Percentiles rank a stretch among this genome's conserved stretches.
Evolutionary conservation across 2,329 filamentous ascomycete species (phyloP).

Genomic region (Paradendryphiella salina): DNA sequence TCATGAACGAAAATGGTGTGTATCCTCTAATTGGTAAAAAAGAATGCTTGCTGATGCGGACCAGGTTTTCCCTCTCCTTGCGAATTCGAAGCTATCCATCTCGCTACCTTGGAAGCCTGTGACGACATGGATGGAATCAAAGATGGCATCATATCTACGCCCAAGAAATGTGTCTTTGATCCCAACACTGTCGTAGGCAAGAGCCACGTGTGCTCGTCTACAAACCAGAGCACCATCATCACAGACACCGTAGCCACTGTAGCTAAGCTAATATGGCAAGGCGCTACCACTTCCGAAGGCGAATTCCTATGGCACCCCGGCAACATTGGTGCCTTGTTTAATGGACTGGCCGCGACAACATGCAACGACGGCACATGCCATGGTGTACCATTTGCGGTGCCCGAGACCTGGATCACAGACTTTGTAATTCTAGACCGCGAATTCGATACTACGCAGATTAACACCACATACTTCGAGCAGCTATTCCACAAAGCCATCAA

Average conservation of each 20-base stretch:
- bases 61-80: conserved; percentile 19
- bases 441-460: conserved; percentile 9
- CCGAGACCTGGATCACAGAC: conserved; percentile 17
- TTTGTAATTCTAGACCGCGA: conserved; percentile 20
- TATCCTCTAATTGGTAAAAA: not conserved
- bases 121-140: conserved; percentile 32
- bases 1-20: conserved; percentile 32
- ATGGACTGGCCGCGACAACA: conserved; percentile 8
- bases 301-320: conserved; percentile 22
- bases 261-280: conserved; percentile 20
- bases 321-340: conserved; percentile 12
- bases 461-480: conserved; percentile 10
- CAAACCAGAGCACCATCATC: conserved; percentile 10
- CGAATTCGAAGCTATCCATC: conserved; percentile 27
- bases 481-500: conserved; percentile 13
- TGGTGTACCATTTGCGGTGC: conserved; percentile 12
- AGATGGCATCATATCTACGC: conserved; percentile 38
- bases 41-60: not conserved
- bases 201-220: conserved; percentile 7
- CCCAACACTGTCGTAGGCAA: conserved; percentile 18
- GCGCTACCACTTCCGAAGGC: conserved; percentile 12
- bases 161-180: conserved; percentile 29
- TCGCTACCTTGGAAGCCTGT: conserved; percentile 24
- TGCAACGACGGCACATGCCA: conserved; percentile 17
- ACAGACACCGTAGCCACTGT: conserved; percentile 14